phyloP scores from a whole-genome alignment of 768 basidiomycete species.

The Rhizopogon salebrosus region DNA sequence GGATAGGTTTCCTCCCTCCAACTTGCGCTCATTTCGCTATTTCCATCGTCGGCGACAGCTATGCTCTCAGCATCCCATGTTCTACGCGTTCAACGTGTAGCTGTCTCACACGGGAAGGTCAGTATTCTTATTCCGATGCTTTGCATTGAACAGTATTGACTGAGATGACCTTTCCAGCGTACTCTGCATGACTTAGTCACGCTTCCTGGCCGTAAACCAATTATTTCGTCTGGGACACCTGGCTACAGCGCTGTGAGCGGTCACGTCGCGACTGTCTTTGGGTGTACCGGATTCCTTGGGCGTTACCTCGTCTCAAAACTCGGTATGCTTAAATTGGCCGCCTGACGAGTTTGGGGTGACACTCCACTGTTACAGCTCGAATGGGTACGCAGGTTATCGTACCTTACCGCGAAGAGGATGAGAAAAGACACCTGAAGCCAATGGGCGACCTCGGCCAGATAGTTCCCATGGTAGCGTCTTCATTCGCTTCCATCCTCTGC shows the following conservation, averaged over 20 bases:
- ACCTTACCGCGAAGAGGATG: slow-evolving; percentile 93
- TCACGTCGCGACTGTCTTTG: slow-evolving; percentile 94
- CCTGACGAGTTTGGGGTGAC: slow-evolving; percentile 4
- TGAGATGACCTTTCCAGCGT: slow-evolving; percentile 42
- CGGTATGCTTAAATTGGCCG: slow-evolving; percentile 43
- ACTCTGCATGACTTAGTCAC: slow-evolving; percentile 68
- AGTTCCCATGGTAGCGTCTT: slow-evolving; percentile 76
- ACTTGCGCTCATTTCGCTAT: slow-evolving; percentile 3
- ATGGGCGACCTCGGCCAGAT: slow-evolving; percentile 98
- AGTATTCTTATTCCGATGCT: neutral
- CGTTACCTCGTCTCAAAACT: slow-evolving; percentile 92
- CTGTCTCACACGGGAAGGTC: slow-evolving; percentile 45
- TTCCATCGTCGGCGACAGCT: slow-evolving; percentile 9
- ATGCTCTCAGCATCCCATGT: slow-evolving; percentile 43
- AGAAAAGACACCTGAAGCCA: slow-evolving; percentile 82
- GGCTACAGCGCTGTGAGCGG: slow-evolving; percentile 87
- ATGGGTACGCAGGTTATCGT: slow-evolving; percentile 90
- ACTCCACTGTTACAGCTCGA: slow-evolving; percentile 50
- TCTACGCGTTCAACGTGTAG: slow-evolving; percentile 49
- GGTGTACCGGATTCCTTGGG: slow-evolving; percentile 92
- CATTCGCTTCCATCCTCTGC: neutral
- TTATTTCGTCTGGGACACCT: slow-evolving; percentile 71
- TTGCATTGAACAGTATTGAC: neutral
- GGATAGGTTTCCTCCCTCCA: slow-evolving; percentile 8
- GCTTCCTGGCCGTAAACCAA: slow-evolving; percentile 54